Percentiles rank a stretch among this genome's conserved stretches.
Evolutionary conservation across 257 asterid genomes (phyloP).

Genomic region (Asclepias syriaca): DNA sequence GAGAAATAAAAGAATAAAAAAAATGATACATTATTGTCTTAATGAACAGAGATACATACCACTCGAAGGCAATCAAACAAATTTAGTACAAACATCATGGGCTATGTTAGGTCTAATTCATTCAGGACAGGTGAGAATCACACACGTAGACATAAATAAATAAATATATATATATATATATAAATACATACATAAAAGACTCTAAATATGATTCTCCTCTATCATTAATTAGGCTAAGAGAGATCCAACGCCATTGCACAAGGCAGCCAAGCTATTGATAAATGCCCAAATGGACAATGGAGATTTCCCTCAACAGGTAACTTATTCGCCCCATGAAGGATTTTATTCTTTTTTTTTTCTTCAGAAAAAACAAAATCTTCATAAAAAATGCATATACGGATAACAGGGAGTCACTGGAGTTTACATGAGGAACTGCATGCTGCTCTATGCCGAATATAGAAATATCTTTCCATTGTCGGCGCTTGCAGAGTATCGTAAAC

Average conservation of each 20-base stretch:
- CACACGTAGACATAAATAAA: too few species aligned
- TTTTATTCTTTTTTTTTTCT: too few species aligned
- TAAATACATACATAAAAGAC: too few species aligned
- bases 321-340: not conserved
- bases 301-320: slow-evolving; percentile 39
- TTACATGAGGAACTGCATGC: not conserved
- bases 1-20: too few species aligned
- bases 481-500: not conserved
- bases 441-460: not conserved
- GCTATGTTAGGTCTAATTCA: too few species aligned
- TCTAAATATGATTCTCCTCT: too few species aligned
- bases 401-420: not conserved
- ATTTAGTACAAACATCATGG: too few species aligned
- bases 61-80: too few species aligned
- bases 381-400: too few species aligned
- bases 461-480: not conserved
- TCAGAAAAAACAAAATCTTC: too few species aligned
- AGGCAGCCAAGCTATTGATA: slow-evolving; percentile 56
- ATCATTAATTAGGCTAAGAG: not conserved
- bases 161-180: too few species aligned
- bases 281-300: slow-evolving; percentile 69
- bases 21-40: not conserved
- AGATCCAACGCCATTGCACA: slow-evolving; percentile 42
- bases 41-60: not conserved
- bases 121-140: slow-evolving; percentile 54